Evolutionary conservation across 2,329 filamentous ascomycete genomes (phyloP), one percentile per base, ranked within the genome.

Genomic region (Talaromyces sp.): DNA sequence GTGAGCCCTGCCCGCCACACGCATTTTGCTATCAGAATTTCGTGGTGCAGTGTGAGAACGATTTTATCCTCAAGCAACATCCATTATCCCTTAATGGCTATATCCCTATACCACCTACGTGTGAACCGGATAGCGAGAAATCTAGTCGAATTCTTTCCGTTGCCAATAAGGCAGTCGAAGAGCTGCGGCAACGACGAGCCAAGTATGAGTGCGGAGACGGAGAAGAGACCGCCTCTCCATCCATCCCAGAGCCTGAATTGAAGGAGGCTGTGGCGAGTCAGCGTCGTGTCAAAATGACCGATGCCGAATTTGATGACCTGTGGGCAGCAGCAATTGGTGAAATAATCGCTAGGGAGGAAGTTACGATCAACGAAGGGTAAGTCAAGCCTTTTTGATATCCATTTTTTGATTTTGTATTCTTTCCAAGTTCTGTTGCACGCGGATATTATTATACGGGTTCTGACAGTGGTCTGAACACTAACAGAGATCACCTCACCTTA

Each of bases 51-150:
- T 99, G 95, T 74, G 92, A 97, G 67, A 82, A 84, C 57, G 95
- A 93, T 71, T 99, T 96, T 70, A 84, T 99, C 53, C 81, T 95
- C 41, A 89, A 89, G 69, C 85, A 87, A 0, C 93, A 98, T 72
- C 93, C 93, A 1, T 80, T 98, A 24, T 89, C 92, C 0, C 73
- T 97, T 0, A 87, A 88, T 55, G 93, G 95, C 0, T 71, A 96
- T 3, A 70, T 98, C 5, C 95, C 95, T 8, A 78, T 99, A 9
- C 87, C 93, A 6, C 93, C 96, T 1, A 93, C 91, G 4, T 99
- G 95, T 74, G 93, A 97, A 75, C 90, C 95, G 0, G 96, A 99
- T 74, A 92, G 92, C 63, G 91, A 96, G 69, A 97, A 96, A 74
- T 91, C 89, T 8, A 86, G 91, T 43, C 89, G 90, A 19, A 89